These are phyloP conservation scores for Trichoderma sp. DNA, from an alignment of 2,329 filamentous ascomycete species.

Conservation along the genomic window DNA sequence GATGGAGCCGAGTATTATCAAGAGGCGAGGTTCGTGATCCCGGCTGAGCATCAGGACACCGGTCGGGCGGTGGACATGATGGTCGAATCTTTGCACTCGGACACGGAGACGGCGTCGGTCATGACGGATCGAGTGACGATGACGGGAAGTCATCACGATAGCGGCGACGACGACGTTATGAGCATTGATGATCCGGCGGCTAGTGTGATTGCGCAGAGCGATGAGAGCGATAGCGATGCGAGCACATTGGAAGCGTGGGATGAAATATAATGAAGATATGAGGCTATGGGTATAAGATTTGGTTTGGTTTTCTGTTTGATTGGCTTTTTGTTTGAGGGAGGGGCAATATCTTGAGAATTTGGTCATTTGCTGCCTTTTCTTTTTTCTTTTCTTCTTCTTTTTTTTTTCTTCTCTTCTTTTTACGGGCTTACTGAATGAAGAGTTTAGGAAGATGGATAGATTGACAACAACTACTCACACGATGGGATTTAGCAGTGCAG, in stretches of 20 bases:
- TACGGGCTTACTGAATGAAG: background rate
- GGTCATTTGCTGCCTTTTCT: background rate
- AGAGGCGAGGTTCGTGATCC: conserved; percentile 35
- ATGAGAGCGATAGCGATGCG: conserved; percentile 10
- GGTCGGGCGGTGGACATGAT: conserved; percentile 26
- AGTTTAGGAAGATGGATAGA: background rate
- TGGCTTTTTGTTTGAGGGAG: background rate
- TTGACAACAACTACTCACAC: background rate
- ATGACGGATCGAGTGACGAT: background rate
- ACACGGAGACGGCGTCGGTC: background rate
- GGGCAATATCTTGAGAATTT: background rate
- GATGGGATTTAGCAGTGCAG: background rate
- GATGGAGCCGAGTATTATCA: conserved; percentile 35
- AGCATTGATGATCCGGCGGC: conserved; percentile 4
- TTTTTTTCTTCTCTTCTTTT: too few species aligned
- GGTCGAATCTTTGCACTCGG: conserved; percentile 23
- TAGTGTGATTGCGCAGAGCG: conserved; percentile 19
- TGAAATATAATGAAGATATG: background rate
- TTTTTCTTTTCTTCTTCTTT: too few species aligned
- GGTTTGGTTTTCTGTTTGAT: background rate
- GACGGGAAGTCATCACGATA: background rate
- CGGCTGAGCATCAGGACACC: conserved; percentile 30
- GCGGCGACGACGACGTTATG: background rate
- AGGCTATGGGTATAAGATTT: background rate
- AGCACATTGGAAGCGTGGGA: background rate